Evolutionary conservation across 345 rosid species (phyloP).

Genomic region (Sisymbrium altissimum): DNA sequence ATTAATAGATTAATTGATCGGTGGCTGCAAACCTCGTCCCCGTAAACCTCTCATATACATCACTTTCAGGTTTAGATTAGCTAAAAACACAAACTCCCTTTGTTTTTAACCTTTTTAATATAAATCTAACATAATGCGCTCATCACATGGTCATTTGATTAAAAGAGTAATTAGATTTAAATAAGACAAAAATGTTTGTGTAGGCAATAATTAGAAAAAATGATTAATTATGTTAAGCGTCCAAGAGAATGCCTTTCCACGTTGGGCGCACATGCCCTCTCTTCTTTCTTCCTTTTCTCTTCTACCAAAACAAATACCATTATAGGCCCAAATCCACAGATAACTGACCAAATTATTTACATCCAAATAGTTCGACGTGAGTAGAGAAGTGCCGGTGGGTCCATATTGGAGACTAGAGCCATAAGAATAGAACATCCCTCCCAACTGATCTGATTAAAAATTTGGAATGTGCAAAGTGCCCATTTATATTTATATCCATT

Average conservation of each 20-base stretch:
- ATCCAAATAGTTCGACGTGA: background rate
- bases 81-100: conserved; percentile 18
- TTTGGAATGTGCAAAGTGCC: background rate
- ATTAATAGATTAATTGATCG: background rate
- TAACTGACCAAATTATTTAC: background rate
- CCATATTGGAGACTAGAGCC: background rate
- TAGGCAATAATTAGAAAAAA: conserved; percentile 22
- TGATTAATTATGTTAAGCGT: conserved; percentile 16
- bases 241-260: conserved; percentile 33
- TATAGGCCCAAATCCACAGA: background rate
- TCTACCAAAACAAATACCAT: conserved; percentile 4
- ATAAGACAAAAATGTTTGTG: conserved; percentile 24
- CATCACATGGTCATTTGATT: conserved; percentile 30
- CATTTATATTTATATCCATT: too few species aligned
- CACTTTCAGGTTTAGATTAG: conserved; percentile 11
- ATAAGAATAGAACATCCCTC: background rate
- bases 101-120: background rate
- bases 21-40: background rate
- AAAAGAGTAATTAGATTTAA: conserved; percentile 16
- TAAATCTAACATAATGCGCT: conserved; percentile 15
- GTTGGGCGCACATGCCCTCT: conserved; percentile 35
- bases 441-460: background rate
- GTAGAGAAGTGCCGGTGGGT: background rate
- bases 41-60: background rate
- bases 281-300: background rate